These are phyloP conservation scores for Phlegmacium glaucopus DNA, from an alignment of 768 basidiomycete species.

Conservation along the genomic window DNA sequence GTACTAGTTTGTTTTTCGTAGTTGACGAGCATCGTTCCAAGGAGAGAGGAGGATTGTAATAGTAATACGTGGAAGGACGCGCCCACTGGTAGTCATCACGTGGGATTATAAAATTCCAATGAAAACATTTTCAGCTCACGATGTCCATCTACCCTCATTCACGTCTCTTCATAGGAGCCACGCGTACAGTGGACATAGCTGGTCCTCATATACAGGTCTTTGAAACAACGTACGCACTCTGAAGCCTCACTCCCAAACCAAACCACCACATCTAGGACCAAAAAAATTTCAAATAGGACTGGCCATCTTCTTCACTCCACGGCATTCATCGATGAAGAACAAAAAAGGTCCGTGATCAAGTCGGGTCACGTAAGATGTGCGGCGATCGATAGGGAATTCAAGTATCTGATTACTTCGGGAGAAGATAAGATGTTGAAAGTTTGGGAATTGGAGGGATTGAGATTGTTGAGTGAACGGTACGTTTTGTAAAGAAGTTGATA, in stretches of 20 bases:
- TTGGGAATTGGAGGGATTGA: conserved; percentile 59
- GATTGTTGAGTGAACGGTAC: conserved; percentile 62
- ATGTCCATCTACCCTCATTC: conserved; percentile 40
- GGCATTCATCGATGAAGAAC: conserved; percentile 23
- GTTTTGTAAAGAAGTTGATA: conserved; percentile 8
- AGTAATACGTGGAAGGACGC: too few species aligned
- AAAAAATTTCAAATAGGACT: conserved; percentile 35
- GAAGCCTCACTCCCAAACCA: conserved; percentile 5
- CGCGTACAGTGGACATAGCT: conserved; percentile 41
- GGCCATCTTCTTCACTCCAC: conserved; percentile 51
- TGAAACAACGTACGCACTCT: conserved; percentile 44
- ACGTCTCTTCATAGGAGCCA: conserved; percentile 36
- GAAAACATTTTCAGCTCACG: neutral
- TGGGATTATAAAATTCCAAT: too few species aligned
- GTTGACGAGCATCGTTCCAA: conserved; percentile 17
- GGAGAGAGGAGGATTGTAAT: too few species aligned
- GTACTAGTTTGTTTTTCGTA: conserved; percentile 14
- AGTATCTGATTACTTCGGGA: conserved; percentile 56
- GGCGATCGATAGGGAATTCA: conserved; percentile 41
- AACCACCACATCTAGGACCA: neutral
- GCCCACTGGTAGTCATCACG: too few species aligned
- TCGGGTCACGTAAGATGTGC: conserved; percentile 60
- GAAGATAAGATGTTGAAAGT: conserved; percentile 84
- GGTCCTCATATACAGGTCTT: conserved; percentile 66
- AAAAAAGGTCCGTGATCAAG: conserved; percentile 32